A percentile compares a stretch with the other conserved stretches of the same genome.
Evolutionary conservation across 2,329 filamentous ascomycete genomes (phyloP).

Genomic region (Phaeosphaeria sp.): DNA sequence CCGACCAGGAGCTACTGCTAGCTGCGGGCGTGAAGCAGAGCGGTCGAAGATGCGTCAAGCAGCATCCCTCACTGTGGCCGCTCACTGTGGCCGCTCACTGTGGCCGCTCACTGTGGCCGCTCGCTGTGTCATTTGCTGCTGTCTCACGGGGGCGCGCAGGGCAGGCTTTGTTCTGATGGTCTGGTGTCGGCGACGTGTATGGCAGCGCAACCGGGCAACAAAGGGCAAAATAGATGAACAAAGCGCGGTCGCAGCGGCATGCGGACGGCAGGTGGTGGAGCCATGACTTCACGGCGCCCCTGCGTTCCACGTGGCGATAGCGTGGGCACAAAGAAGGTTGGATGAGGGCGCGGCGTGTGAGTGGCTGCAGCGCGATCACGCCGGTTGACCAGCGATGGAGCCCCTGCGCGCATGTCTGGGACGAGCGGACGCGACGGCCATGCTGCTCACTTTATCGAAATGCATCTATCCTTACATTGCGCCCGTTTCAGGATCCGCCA

Average conservation of each 20-base stretch:
- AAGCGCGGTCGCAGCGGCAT: not conserved
- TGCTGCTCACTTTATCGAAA: conserved; percentile 20
- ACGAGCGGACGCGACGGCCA: conserved; percentile 17
- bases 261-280: not conserved
- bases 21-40: conserved; percentile 22
- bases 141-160: conserved; percentile 5
- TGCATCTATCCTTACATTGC: conserved; percentile 21
- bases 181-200: not conserved
- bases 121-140: not conserved
- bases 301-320: conserved; percentile 27
- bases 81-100: not conserved
- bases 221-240: not conserved
- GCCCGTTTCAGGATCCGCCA: conserved; percentile 18
- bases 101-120: not conserved
- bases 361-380: not conserved
- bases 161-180: conserved; percentile 3
- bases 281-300: not conserved
- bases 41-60: conserved; percentile 21
- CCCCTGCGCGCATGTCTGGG: conserved; percentile 15
- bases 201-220: not conserved
- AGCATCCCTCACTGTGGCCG: not conserved
- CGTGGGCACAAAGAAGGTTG: conserved; percentile 19
- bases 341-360: conserved; percentile 1
- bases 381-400: not conserved
- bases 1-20: conserved; percentile 9